phyloP scores from a whole-genome alignment of 768 basidiomycete genomes.

The Amylocystis lapponica region DNA sequence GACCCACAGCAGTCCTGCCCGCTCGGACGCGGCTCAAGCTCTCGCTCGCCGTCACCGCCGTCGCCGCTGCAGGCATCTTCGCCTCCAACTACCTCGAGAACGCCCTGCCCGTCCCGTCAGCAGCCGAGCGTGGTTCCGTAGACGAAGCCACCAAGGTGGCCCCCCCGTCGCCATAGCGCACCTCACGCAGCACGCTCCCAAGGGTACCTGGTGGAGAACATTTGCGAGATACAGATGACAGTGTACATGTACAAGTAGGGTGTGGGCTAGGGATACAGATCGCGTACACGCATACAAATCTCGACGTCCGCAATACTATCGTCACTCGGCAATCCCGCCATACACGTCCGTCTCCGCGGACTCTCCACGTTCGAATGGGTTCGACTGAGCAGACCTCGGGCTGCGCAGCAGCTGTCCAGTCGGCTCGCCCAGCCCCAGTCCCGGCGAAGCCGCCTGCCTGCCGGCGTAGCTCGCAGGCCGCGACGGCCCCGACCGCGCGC shows the following conservation, averaged over 20 bases:
- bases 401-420: no score
- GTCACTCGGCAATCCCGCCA: slow-evolving; percentile 8
- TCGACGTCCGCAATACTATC: background rate
- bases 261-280: slow-evolving; percentile 5
- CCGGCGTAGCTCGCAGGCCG: background rate
- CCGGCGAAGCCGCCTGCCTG: background rate
- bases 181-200: background rate
- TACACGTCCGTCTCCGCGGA: slow-evolving; percentile 13
- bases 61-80: slow-evolving; percentile 25
- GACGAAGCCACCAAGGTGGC: slow-evolving; percentile 1
- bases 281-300: slow-evolving; percentile 6
- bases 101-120: slow-evolving; percentile 14
- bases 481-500: background rate
- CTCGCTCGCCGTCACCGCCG: slow-evolving; percentile 26
- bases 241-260: background rate
- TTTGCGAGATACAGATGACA: background rate
- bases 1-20: slow-evolving; percentile 21
- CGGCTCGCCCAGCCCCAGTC: no score
- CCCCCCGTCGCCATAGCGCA: background rate
- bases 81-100: slow-evolving; percentile 27
- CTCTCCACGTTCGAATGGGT: no score
- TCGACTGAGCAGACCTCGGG: no score
- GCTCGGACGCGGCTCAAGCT: slow-evolving; percentile 27
- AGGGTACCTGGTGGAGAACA: background rate
- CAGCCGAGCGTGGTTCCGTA: background rate